phyloP scores from a whole-genome alignment of 2,329 filamentous ascomycete genomes.

The Fusarium euwallaceae region DNA sequence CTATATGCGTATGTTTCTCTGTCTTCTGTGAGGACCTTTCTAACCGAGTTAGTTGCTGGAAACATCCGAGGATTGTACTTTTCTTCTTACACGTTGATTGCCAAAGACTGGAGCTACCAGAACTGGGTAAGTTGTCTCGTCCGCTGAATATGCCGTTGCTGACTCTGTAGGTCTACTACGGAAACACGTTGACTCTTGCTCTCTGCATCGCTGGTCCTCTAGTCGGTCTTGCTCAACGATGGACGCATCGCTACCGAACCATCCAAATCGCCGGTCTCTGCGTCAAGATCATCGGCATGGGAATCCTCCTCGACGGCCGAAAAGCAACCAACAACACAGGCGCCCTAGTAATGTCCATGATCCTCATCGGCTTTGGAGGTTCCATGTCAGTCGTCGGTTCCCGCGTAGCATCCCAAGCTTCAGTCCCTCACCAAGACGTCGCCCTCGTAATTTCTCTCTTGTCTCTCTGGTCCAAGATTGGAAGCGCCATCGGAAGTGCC shows the following conservation, averaged over 20 bases:
- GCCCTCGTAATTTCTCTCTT: slow-evolving; percentile 51
- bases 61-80: slow-evolving; percentile 51
- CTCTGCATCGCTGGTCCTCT: slow-evolving; percentile 53
- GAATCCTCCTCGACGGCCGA: slow-evolving; percentile 44
- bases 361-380: slow-evolving; percentile 52
- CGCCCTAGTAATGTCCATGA: slow-evolving; percentile 48
- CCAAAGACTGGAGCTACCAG: slow-evolving; percentile 56
- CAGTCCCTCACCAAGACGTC: slow-evolving; percentile 55
- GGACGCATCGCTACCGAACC: slow-evolving; percentile 55
- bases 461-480: slow-evolving; percentile 54
- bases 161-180: slow-evolving; percentile 51
- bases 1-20: slow-evolving; percentile 45
- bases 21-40: not conserved
- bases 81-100: slow-evolving; percentile 53
- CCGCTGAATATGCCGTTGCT: slow-evolving; percentile 35
- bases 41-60: slow-evolving; percentile 44
- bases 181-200: slow-evolving; percentile 53
- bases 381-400: slow-evolving; percentile 54
- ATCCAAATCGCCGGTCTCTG: slow-evolving; percentile 53
- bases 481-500: slow-evolving; percentile 51
- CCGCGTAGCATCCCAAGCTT: slow-evolving; percentile 54
- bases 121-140: slow-evolving; percentile 54
- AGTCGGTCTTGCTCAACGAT: slow-evolving; percentile 50
- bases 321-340: slow-evolving; percentile 47
- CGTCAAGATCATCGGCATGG: slow-evolving; percentile 54